Base-by-base conservation (phyloP, 139 green algal genomes). In the Asterochloris erici region DNA sequence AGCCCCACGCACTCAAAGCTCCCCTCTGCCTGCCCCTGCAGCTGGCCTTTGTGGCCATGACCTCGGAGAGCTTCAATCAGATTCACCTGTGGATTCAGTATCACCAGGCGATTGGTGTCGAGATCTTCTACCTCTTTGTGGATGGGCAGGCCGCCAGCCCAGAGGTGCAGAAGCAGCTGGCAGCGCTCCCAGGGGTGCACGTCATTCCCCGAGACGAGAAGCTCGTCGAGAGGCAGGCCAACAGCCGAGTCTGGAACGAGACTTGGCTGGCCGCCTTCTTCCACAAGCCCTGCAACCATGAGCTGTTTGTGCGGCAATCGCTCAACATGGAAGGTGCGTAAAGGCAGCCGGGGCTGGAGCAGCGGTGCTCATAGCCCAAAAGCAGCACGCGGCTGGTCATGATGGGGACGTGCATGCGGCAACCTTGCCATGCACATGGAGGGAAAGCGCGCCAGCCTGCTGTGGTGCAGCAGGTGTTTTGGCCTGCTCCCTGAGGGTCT, bases 201-300 rank as follows among this genome's bases (percentile, higher is more conserved):
- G 86, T 92, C 26, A 86, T 93, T 26, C 84, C 82, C 21, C 69
- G 84, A 9, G 83, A 92, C 47, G 84, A 85, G 28, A 79, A 91
- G 26, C 82, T 95, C 54, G 76, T 87, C 27, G 26, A 84, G 38
- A 68, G 75, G 29, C 90, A 93, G 29, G 87, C 87, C 17, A 26
- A 83, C 47, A 87, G 78, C 71, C 82, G 93, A 10, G 89, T 94
- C 64, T 97, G 93, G 93, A 97, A 97, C 73, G 93, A 96, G 87
- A 92, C 87, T 2, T 97, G 93, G 93, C 89, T 97, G 60, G 85
- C 91, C 10, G 86, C 84, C 62, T 97, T 95, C 86, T 95, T 97
- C 87, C 90, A 96, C 87, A 93, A 94, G 80, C 93, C 93, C 13
- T 97, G 93, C 93, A 97, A 97, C 82, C 90, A 97, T 85, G 93